Base-by-base conservation (phyloP, 2,329 filamentous ascomycete species). In the Colletotrichum phormii region DNA sequence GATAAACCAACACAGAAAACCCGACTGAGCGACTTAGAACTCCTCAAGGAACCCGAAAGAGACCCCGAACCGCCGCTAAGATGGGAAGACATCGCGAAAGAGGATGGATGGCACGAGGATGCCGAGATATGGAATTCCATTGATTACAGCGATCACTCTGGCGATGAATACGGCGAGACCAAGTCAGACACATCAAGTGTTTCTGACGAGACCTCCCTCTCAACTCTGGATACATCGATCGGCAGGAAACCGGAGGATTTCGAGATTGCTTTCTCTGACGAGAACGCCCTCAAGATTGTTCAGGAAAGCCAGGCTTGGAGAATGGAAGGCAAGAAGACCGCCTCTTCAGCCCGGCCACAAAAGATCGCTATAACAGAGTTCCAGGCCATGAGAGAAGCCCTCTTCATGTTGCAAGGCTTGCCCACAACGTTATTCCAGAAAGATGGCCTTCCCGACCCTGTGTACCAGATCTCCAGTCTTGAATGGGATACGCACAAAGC, bases 391-490 rank as follows among this genome's bases (percentile, higher is more conserved):
- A 63, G 83, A 85, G 73, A 75, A 78, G 89, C 91, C 0, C 85
- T 98, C 0, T 96, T 94, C 77, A 97, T 98, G 94, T 87, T 98
- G 0, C 89, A 91, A 66, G 95, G 95, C 0, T 84, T 97, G 4
- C 89, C 91, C 6, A 96, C 93, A 2, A 92, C 91, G 1, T 79
- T 98, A 1, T 98, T 95, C 77, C 84, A 83, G 68, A 26, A 76
- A 4, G 78, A 85, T 61, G 84, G 83, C 15, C 75, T 79, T 7
- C 84, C 85, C 0, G 79, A 82, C 1, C 77, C 82, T 4, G 77
- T 76, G 1, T 89, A 86, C 66, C 86, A 89, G 68, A 82, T 90
- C 31, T 77, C 81, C 0, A 83, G 87, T 69, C 80, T 89, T 12
- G 86, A 86, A 0, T 85, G 84, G 84, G 85, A 88, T 26, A 85